Evolutionary conservation across 345 rosid genomes (phyloP).

Genomic region (Angophora floribunda): DNA sequence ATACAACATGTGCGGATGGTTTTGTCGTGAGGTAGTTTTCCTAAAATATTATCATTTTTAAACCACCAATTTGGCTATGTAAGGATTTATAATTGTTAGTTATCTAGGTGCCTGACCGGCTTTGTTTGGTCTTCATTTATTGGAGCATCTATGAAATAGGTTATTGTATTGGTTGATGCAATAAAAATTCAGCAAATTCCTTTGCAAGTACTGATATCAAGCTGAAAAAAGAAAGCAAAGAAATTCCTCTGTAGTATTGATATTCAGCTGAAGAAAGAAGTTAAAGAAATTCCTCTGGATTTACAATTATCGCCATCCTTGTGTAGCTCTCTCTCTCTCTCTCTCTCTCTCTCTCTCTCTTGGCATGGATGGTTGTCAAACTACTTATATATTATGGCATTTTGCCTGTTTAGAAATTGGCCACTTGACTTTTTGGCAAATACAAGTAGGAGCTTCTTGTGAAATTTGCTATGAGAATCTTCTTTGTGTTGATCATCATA

Average conservation of each 20-base stretch:
- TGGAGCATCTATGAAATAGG: background rate
- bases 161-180: background rate
- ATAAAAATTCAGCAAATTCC: background rate
- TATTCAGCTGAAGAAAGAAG: background rate
- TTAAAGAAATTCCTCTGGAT: background rate
- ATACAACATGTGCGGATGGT: background rate
- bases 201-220: background rate
- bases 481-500: background rate
- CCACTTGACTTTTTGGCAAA: background rate
- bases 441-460: background rate
- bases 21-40: background rate
- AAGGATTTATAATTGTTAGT: background rate
- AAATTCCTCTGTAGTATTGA: background rate
- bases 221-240: background rate
- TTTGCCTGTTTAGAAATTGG: background rate
- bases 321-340: background rate
- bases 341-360: background rate
- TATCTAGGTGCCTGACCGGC: background rate
- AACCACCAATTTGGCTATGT: background rate
- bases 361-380: background rate
- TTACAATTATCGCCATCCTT: background rate
- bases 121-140: background rate
- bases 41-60: background rate
- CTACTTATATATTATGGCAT: background rate
- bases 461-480: background rate